Evolutionary conservation across 1,284 basidiomycete species (phyloP).

Genomic region (Cronartium ribicola): DNA sequence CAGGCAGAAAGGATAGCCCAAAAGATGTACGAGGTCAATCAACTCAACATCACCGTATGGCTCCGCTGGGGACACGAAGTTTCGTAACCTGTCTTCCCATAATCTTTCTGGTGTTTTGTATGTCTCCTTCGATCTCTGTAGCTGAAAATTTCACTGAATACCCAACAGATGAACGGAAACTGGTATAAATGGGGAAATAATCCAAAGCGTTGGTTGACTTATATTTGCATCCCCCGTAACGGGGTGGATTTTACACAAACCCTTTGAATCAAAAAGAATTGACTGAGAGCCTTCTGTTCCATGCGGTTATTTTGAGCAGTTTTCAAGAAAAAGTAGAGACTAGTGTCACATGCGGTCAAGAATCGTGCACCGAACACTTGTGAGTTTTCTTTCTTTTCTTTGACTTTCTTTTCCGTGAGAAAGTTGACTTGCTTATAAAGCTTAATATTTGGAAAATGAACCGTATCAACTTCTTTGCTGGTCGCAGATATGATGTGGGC

Average conservation of each 20-base stretch:
- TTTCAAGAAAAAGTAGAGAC: conserved; percentile 36
- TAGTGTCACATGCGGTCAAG: conserved; percentile 13
- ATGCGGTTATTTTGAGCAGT: conserved; percentile 5
- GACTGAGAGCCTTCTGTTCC: background rate
- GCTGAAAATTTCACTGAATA: background rate
- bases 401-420: background rate
- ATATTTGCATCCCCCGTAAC: background rate
- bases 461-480: background rate
- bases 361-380: conserved; percentile 9
- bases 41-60: conserved; percentile 32
- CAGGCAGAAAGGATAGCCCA: conserved; percentile 35
- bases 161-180: conserved; percentile 39
- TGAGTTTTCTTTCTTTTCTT: conserved; percentile 1
- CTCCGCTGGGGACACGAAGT: conserved; percentile 36
- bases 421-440: background rate
- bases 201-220: conserved; percentile 20
- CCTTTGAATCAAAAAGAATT: background rate
- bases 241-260: background rate
- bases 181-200: conserved; percentile 39
- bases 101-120: background rate
- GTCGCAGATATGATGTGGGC: conserved; percentile 35
- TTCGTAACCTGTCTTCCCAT: background rate
- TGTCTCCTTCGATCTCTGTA: background rate
- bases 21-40: conserved; percentile 26
- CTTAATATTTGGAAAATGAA: background rate